These are phyloP conservation scores for Plasmodium cynomolgi DNA, from an alignment of 169 alveolate species.

Conservation along the genomic window DNA sequence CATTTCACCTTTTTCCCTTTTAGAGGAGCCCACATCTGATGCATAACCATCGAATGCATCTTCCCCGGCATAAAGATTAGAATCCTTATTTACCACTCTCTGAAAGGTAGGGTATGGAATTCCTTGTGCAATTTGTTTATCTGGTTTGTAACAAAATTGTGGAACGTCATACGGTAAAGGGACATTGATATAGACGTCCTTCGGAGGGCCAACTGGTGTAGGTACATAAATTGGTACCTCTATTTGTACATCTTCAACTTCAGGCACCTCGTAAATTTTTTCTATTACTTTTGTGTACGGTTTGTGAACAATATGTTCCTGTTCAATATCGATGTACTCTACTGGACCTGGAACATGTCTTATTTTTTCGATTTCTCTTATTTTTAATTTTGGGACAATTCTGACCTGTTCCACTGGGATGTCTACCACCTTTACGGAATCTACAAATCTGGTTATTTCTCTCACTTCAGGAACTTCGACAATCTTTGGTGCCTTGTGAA, in stretches of 20 bases:
- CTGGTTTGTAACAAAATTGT: conserved; percentile 62
- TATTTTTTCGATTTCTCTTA: conserved; percentile 77
- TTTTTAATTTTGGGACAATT: conserved; percentile 75
- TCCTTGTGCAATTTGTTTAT: conserved; percentile 1
- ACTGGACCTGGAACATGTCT: conserved; percentile 80
- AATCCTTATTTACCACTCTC: neutral
- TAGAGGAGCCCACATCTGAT: neutral
- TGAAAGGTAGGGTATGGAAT: neutral
- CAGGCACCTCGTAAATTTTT: conserved; percentile 77
- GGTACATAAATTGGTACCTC: conserved; percentile 76
- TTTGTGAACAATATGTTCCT: conserved; percentile 73
- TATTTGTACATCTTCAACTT: conserved; percentile 72
- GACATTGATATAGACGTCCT: conserved; percentile 41
- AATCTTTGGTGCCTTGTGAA: conserved; percentile 63
- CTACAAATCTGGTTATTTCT: conserved; percentile 74
- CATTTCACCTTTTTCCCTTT: neutral
- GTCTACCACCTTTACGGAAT: conserved; percentile 66
- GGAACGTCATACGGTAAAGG: conserved; percentile 74
- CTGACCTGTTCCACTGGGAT: conserved; percentile 79
- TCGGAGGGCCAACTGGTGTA: conserved; percentile 73
- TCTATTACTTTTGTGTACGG: conserved; percentile 69
- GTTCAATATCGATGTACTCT: conserved; percentile 76
- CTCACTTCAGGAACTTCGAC: conserved; percentile 80
- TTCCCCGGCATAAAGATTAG: conserved; percentile 17
- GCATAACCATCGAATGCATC: neutral